These are phyloP conservation scores for Teratosphaeria zuluensis DNA, from an alignment of 2,329 filamentous ascomycete species.

Conservation along the genomic window DNA sequence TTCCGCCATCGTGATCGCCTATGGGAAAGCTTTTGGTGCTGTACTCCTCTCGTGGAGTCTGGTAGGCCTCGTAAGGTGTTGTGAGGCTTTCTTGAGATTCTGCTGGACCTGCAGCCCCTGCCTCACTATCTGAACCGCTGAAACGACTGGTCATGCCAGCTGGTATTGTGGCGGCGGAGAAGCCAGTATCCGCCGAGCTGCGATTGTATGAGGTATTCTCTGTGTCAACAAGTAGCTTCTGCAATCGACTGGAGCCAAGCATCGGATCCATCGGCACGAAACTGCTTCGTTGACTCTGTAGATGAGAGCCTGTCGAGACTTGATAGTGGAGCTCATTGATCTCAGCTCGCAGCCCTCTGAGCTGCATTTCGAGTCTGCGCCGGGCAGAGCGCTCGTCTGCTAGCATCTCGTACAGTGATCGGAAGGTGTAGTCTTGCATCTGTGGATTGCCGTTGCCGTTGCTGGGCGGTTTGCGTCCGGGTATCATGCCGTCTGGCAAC, in stretches of 20 bases:
- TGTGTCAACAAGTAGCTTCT: neutral
- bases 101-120: neutral
- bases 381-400: conserved; percentile 27
- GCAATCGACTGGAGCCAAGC: conserved; percentile 7
- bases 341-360: conserved; percentile 19
- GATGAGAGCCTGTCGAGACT: conserved; percentile 13
- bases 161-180: neutral
- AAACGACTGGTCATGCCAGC: neutral
- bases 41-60: neutral
- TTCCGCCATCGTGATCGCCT: too few relatives aligned
- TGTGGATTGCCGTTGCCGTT: neutral
- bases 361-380: conserved; percentile 24
- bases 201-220: neutral
- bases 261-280: conserved; percentile 13
- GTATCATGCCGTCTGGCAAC: too few relatives aligned
- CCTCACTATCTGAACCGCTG: neutral
- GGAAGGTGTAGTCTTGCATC: conserved; percentile 19
- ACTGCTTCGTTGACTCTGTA: conserved; percentile 17
- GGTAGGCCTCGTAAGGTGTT: neutral
- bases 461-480: too few relatives aligned
- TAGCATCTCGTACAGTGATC: conserved; percentile 29
- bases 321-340: conserved; percentile 24
- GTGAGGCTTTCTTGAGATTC: neutral
- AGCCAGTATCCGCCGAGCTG: neutral
- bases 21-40: too few relatives aligned